Base-by-base conservation (phyloP, 345 rosid genomes). In the Eutrema yunnanense region DNA sequence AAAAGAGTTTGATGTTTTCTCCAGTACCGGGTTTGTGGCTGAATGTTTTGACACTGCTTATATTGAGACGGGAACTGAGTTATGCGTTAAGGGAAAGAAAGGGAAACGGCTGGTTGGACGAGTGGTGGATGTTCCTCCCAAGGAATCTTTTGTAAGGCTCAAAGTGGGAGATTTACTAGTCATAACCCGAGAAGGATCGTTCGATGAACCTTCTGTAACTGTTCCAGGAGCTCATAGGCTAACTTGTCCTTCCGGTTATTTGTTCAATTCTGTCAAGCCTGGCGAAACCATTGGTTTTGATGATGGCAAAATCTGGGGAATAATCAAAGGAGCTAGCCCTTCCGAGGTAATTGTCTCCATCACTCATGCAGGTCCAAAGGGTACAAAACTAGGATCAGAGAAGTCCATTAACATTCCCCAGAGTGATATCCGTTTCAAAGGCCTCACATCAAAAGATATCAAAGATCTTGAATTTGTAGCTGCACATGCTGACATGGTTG, bases 281-380 rank as follows among this genome's bases (percentile, higher is more conserved):
- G 89, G 94, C 9, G 89, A 88, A 34, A 80, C 72, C 62, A 85
- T 88, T 32, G 81, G 87, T 60, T 88, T 88, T 52, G 94, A 88
- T 63, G 94, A 88, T 68, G 94, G 94, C 2, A 88, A 83, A 79
- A 83, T 85, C 16, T 82, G 85, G 90, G 91, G 94, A 16, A 49
- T 71, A 52, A 82, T 85, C 66, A 80, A 86, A 75, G 90, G 87
- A 76, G 71, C 84, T 29, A 72, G 87, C 68, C 52, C 67, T 48
- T 82, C 86, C 16, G 90, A 88, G 82, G 79, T 88, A 16, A 51
- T 85, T 63, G 86, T 86, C 59, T 85, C 86, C 11, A 80, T 88
- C 62, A 85, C 89, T 55, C 89, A 78, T 66, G 88, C 89, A 32
- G 77, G 87, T 72, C 80, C 77, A 29, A 84, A 60, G 54, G 90